Evolutionary conservation across 495 filamentous ascomycete species (phyloP).

Genomic region (Tuber magnatum): DNA sequence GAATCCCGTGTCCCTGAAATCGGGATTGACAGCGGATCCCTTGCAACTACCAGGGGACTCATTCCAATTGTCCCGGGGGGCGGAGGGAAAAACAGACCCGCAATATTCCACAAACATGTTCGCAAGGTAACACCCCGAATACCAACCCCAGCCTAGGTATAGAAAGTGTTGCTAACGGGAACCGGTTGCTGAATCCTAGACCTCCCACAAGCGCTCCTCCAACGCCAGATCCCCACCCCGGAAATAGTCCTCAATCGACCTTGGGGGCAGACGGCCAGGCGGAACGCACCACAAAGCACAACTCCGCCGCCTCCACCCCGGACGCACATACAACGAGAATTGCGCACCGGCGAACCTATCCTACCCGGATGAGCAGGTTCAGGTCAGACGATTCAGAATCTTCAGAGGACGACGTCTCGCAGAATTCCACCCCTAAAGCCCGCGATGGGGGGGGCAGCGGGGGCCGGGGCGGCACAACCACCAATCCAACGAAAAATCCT

Average conservation of each 20-base stretch:
- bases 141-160: not conserved
- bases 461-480: not conserved
- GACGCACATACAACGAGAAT: not conserved
- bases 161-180: not conserved
- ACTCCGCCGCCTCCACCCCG: not conserved
- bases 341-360: not conserved
- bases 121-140: not conserved
- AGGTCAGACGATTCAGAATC: not conserved
- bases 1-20: not conserved
- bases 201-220: not conserved
- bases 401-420: not conserved
- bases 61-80: not conserved
- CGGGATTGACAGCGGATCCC: not conserved
- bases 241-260: not conserved
- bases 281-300: not conserved
- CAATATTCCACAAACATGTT: not conserved
- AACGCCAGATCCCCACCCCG: not conserved
- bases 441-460: not conserved
- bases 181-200: not conserved
- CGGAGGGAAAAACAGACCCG: not conserved
- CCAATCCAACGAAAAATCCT: not conserved
- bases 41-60: not conserved
- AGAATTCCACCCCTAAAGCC: not conserved
- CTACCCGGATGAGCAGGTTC: not conserved
- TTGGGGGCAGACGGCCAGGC: not conserved